Evolutionary conservation across 805 yeast genomes (phyloP), one percentile per base, ranked within the genome.

Genomic region (Yarrowia sp.): DNA sequence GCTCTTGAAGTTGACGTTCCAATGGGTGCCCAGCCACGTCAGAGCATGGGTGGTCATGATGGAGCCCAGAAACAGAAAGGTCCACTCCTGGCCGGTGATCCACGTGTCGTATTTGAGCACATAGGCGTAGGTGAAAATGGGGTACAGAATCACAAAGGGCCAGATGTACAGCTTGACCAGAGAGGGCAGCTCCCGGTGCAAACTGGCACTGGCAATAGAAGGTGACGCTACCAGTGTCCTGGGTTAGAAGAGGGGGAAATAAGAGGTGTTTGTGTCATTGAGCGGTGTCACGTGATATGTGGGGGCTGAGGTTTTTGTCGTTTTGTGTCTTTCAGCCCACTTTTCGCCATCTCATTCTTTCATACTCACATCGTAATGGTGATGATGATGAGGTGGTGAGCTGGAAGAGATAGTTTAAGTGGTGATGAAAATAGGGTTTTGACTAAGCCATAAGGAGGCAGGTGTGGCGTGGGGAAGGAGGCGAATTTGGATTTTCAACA

Each of bases 71-170:
- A 86, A 93, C 43, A 94, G 95, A 77, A 91, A 91, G 0, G 98
- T 95, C 98, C 99, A 95, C 79, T 94, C 99, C 55, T 89, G 84
- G 33, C 97, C 97, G 53, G 84, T 89, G 74, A 94, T 89, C 76
- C 91, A 91, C 68, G 79, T 81, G 68, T 94, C 98, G 77, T 94
- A 94, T 68, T 87, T 85, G 69, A 80, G 79, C 69, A 77, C 73
- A 76, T 90, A 94, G 46, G 91, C 76, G 73, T 89, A 86, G 66
- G 80, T 79, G 76, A 90, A 91, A 19, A 84, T 74, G 7, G 97
- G 97, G 76, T 94, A 94, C 53, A 91, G 78, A 30, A 70, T 39
- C 69, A 89, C 77, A 77, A 92, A 93, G 10, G 97, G 97, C 83
- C 90, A 86, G 30, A 89, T 88, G 74, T 91, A 93, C 6, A 97